Conservation (phyloP, 768 basidiomycete species). For the Hemileccinum rubropunctum region DNA sequence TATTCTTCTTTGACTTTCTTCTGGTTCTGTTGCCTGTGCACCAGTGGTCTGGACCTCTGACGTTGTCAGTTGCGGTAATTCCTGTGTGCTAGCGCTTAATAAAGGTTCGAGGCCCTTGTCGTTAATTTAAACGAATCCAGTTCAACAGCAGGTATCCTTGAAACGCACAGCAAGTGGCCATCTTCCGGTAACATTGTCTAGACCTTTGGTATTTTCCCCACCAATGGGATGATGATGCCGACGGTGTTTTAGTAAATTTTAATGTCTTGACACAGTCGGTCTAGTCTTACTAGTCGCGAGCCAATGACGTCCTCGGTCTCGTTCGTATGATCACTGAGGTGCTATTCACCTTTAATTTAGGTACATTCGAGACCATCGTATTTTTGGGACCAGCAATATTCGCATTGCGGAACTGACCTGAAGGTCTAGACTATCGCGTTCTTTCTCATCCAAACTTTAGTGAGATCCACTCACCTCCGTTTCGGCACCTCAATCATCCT, state of each 20-base stretch:
- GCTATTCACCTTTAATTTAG: not conserved
- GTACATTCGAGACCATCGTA: slow-evolving; percentile 5
- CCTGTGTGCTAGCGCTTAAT: not conserved
- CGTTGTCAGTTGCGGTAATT: not conserved
- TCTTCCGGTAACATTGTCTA: slow-evolving; percentile 1
- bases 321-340: not conserved
- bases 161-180: slow-evolving; percentile 1
- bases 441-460: not conserved
- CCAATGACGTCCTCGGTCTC: not conserved
- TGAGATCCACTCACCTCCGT: not conserved
- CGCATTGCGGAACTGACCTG: not conserved
- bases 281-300: not conserved
- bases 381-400: not conserved
- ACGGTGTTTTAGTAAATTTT: not conserved
- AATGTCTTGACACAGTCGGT: no score
- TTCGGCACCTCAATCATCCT: no score
- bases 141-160: not conserved
- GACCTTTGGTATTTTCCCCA: not conserved
- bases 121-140: not conserved
- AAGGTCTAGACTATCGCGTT: slow-evolving; percentile 12
- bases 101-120: slow-evolving; percentile 7
- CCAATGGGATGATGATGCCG: no score
- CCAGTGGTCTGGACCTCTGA: slow-evolving; percentile 11
- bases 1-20: no score
- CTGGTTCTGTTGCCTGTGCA: no score